Percentiles rank a stretch among this genome's conserved stretches.
Conservation (phyloP, 805 yeast genomes). For the Schwanniomyces sp. region DNA sequence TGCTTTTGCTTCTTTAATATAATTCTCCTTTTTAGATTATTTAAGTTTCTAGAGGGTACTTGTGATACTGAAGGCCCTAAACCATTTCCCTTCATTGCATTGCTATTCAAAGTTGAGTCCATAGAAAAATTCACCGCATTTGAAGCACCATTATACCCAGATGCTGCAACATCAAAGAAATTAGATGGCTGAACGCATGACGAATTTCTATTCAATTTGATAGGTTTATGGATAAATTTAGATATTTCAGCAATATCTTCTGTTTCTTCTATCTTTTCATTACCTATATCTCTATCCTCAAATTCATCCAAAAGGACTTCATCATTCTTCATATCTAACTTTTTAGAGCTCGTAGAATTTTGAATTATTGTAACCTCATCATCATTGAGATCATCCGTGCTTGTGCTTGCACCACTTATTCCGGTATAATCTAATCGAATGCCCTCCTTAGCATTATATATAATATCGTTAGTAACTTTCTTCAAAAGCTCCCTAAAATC, state of each 20-base stretch:
- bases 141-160: constrained; percentile 46
- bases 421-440: constrained; percentile 10
- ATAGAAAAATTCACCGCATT: constrained; percentile 40
- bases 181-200: constrained; percentile 42
- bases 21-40: constrained; percentile 47
- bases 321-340: constrained; percentile 23
- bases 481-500: constrained; percentile 40
- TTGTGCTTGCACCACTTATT: constrained; percentile 25
- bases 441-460: constrained; percentile 25
- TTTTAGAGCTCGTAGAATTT: constrained; percentile 6
- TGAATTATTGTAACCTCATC: constrained; percentile 15
- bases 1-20: constrained; percentile 38
- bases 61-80: constrained; percentile 60
- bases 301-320: constrained; percentile 17
- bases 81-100: constrained; percentile 49
- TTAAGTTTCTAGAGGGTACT: constrained; percentile 53
- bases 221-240: constrained; percentile 16
- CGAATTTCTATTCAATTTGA: constrained; percentile 32
- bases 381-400: constrained; percentile 22
- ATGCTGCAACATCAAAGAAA: constrained; percentile 44
- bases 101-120: constrained; percentile 39
- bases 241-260: background rate
- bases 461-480: constrained; percentile 32
- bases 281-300: constrained; percentile 10
- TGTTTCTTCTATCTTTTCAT: constrained; percentile 7